phyloP scores from a whole-genome alignment of 2,329 filamentous ascomycete genomes.

The Fusarium beomiforme region DNA sequence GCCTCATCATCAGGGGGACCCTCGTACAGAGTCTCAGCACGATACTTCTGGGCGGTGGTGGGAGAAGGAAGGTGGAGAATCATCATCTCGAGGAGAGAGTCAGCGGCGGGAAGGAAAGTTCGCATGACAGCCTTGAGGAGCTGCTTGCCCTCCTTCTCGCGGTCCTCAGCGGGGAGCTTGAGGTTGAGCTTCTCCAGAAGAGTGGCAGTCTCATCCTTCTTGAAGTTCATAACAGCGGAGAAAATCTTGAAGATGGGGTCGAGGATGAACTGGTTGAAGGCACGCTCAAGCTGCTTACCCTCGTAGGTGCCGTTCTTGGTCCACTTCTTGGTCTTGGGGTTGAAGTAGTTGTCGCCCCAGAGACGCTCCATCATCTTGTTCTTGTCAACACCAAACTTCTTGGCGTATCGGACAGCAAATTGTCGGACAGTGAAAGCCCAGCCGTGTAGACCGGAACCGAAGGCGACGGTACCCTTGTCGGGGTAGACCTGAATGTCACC shows the following conservation, averaged over 20 bases:
- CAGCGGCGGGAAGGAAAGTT: slow-evolving; percentile 97
- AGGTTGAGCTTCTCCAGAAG: slow-evolving; percentile 94
- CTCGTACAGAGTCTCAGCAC: slow-evolving; percentile 98
- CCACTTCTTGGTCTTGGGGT: slow-evolving; percentile 99
- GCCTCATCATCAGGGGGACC: slow-evolving; percentile 92
- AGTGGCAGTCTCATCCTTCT: slow-evolving; percentile 87
- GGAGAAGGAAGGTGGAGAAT: slow-evolving; percentile 98
- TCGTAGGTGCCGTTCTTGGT: slow-evolving; percentile 86
- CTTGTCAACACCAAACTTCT: slow-evolving; percentile 99
- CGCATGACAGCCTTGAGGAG: slow-evolving; percentile 98
- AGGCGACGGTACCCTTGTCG: slow-evolving; percentile 96
- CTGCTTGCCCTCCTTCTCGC: slow-evolving; percentile 94
- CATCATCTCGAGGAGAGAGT: slow-evolving; percentile 99
- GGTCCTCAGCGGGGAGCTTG: slow-evolving; percentile 88
- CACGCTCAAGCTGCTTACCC: slow-evolving; percentile 92
- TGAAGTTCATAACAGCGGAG: slow-evolving; percentile 95
- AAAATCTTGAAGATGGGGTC: slow-evolving; percentile 99
- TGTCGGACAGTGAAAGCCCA: slow-evolving; percentile 99
- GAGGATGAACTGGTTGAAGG: slow-evolving; percentile 99
- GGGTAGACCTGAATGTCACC: slow-evolving; percentile 99
- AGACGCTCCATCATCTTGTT: slow-evolving; percentile 99
- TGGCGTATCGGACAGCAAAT: slow-evolving; percentile 94
- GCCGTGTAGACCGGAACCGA: slow-evolving; percentile 99
- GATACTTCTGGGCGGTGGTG: slow-evolving; percentile 95
- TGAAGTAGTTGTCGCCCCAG: slow-evolving; percentile 99